A percentile compares a stretch with the other conserved stretches of the same genome.
Evolutionary conservation across 176 grass and related monocot genomes (phyloP).

Genomic region (Aegilops tauschii): DNA sequence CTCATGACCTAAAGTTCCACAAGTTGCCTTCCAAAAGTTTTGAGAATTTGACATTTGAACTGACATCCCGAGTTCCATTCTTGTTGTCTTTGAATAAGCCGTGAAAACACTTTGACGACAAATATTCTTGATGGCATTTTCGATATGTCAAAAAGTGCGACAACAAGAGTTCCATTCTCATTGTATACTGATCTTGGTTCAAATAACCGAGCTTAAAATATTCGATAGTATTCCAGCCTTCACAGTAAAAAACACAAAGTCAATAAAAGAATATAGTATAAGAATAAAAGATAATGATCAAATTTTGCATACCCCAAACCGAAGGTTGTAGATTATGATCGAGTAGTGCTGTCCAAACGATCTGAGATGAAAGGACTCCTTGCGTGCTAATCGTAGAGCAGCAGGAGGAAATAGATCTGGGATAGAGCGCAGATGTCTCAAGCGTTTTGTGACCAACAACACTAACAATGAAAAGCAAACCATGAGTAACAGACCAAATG

Average conservation of each 20-base stretch:
- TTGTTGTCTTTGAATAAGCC: not conserved
- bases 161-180: not conserved
- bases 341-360: not conserved
- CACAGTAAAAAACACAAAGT: not conserved
- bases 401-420: not conserved
- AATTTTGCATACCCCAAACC: not conserved
- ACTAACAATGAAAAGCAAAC: not conserved
- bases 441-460: not conserved
- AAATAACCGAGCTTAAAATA: slow-evolving; percentile 4
- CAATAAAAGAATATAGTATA: too few relatives aligned
- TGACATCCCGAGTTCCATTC: not conserved
- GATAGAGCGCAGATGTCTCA: not conserved
- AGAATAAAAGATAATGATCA: not conserved
- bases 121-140: not conserved
- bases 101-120: not conserved
- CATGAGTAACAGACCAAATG: not conserved
- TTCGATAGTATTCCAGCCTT: not conserved
- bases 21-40: not conserved
- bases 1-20: not conserved
- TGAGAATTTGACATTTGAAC: not conserved
- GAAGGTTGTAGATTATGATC: not conserved
- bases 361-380: not conserved
- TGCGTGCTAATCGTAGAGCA: not conserved
- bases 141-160: not conserved
- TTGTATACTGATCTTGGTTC: not conserved